A percentile compares a stretch with the other conserved stretches of the same genome.
These are phyloP conservation scores for Aspergillus ochraceoroseus DNA, from an alignment of 2,329 filamentous ascomycete species.

Conservation along the genomic window DNA sequence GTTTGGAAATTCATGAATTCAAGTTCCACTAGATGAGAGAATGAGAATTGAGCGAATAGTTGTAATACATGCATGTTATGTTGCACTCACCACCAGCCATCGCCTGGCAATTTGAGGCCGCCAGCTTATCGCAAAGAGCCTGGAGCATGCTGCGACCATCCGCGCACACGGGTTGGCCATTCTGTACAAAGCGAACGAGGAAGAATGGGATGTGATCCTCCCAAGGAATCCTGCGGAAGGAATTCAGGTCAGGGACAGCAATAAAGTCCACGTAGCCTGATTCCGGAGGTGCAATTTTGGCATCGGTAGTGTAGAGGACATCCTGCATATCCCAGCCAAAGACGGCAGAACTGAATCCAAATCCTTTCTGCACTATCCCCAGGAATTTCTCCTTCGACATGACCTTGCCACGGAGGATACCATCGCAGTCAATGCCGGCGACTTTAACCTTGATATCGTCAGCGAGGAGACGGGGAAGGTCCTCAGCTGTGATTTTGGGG, in stretches of 20 bases:
- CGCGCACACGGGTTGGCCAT: constrained; percentile 64
- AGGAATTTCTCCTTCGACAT: constrained; percentile 90
- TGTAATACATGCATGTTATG: too few species aligned
- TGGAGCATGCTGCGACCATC: constrained; percentile 73
- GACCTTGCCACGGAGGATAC: constrained; percentile 77
- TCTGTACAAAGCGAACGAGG: constrained; percentile 73
- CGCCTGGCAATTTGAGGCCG: constrained; percentile 63
- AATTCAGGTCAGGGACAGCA: constrained; percentile 69
- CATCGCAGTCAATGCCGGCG: constrained; percentile 78
- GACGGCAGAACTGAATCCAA: constrained; percentile 86
- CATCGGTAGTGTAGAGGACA: constrained; percentile 63
- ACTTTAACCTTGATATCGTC: constrained; percentile 76
- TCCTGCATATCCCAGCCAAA: constrained; percentile 98
- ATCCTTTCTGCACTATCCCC: constrained; percentile 68
- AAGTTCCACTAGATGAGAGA: constrained; percentile 64
- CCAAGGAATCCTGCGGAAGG: constrained; percentile 80
- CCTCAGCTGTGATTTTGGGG: constrained; percentile 50
- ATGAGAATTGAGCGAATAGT: too few species aligned
- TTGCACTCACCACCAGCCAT: constrained; percentile 82
- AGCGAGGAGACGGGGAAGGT: constrained; percentile 61
- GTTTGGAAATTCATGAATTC: constrained; percentile 58
- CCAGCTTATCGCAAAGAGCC: constrained; percentile 61
- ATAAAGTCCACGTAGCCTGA: constrained; percentile 84
- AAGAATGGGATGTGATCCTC: constrained; percentile 81
- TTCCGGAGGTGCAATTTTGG: constrained; percentile 72